phyloP scores from a whole-genome alignment of 805 yeast genomes.

The Candida fluviatilis region DNA sequence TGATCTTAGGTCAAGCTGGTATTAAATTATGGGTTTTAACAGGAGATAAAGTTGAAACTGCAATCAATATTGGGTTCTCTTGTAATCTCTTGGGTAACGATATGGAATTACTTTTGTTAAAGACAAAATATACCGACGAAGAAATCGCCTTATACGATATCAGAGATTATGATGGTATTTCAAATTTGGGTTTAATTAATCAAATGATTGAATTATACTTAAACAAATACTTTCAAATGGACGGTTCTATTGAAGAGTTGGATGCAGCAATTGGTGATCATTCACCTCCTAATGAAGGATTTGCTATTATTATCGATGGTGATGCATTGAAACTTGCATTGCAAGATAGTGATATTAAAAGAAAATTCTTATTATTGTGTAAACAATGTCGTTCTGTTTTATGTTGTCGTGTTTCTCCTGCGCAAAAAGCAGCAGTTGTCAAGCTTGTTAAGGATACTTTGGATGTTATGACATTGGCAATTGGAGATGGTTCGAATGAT shows the following conservation, averaged over 20 bases:
- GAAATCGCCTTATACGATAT: constrained; percentile 21
- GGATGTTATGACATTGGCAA: constrained; percentile 80
- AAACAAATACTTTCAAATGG: constrained; percentile 50
- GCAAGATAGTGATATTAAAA: constrained; percentile 33
- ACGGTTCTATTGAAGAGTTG: constrained; percentile 56
- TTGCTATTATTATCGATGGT: constrained; percentile 76
- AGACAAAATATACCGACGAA: constrained; percentile 23
- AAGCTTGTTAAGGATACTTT: constrained; percentile 68
- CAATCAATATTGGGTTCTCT: constrained; percentile 81
- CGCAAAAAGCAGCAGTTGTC: constrained; percentile 84
- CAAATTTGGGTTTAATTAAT: constrained; percentile 39
- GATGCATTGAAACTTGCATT: constrained; percentile 57
- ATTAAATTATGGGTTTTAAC: constrained; percentile 83
- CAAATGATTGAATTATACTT: constrained; percentile 51
- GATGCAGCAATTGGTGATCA: constrained; percentile 51
- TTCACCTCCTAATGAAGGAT: constrained; percentile 61
- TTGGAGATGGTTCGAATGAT: constrained; percentile 88
- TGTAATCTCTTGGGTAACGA: constrained; percentile 73
- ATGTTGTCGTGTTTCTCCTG: constrained; percentile 86
- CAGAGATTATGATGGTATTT: constrained; percentile 11
- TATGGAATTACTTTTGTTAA: constrained; percentile 68
- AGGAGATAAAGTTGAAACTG: constrained; percentile 88
- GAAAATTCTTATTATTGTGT: constrained; percentile 66
- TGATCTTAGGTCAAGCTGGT: constrained; percentile 67
- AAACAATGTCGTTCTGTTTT: constrained; percentile 78